Conservation (phyloP, 1,284 basidiomycete species). For the Irpex sp. region DNA sequence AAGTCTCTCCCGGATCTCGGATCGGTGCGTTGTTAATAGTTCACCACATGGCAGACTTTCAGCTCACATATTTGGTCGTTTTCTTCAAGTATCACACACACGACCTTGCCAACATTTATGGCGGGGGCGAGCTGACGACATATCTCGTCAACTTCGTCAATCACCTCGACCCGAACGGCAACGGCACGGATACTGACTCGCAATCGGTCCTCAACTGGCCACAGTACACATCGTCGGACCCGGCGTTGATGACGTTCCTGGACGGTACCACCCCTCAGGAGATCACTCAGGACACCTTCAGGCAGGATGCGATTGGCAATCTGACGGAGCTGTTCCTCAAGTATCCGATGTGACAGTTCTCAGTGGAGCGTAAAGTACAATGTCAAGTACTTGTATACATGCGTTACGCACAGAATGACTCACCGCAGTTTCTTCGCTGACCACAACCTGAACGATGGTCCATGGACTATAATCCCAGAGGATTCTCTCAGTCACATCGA, state of each 20-base stretch:
- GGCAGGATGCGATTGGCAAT: slow-evolving; percentile 5
- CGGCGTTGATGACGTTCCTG: slow-evolving; percentile 8
- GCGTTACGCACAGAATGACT: too few relatives aligned
- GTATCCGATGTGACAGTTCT: background rate
- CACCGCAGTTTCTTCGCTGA: too few relatives aligned
- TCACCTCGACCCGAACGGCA: slow-evolving; percentile 16
- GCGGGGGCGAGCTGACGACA: slow-evolving; percentile 6
- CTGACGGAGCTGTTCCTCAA: background rate
- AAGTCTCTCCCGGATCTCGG: slow-evolving; percentile 22
- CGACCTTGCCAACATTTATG: slow-evolving; percentile 7
- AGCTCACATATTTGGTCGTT: background rate
- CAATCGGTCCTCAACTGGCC: slow-evolving; percentile 8
- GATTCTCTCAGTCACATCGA: too few relatives aligned
- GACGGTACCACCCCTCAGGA: slow-evolving; percentile 6
- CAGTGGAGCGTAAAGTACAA: too few relatives aligned
- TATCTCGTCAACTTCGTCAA: slow-evolving; percentile 15
- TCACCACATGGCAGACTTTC: too few relatives aligned
- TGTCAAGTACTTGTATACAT: too few relatives aligned
- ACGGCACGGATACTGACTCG: background rate
- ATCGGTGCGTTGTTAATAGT: background rate
- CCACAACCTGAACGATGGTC: too few relatives aligned
- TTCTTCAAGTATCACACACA: slow-evolving; percentile 4
- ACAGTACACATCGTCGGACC: slow-evolving; percentile 5
- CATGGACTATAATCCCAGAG: too few relatives aligned
- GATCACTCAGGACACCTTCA: slow-evolving; percentile 6